Base-by-base conservation (phyloP, 257 asterid genomes). In the Solanum chiquidenum region DNA sequence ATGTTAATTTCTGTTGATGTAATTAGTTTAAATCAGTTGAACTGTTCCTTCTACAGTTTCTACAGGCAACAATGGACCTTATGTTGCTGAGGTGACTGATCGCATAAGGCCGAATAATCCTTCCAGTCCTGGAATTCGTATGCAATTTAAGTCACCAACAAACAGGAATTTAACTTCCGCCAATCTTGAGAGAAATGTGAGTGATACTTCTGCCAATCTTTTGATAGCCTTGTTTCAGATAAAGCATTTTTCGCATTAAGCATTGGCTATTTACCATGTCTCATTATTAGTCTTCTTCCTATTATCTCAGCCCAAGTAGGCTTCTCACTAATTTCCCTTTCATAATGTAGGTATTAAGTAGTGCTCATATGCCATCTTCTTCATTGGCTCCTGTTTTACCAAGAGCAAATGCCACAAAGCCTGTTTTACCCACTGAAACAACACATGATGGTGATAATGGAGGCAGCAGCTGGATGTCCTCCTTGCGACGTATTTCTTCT, bases 381-480 rank as follows among this genome's bases (percentile, higher is more conserved):
- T 96, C 98, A 35, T 91, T 91, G 87, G 90, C 98, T 88, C 92
- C 95, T 75, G 92, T 88, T 25, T 88, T 88, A 80, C 93, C 96
- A 58, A 95, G 91, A 88, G 97, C 92, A 90, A 92, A 88, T 87
- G 87, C 89, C 87, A 90, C 98, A 27, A 93, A 93, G 87, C 95
- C 94, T 86, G 86, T 88, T 20, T 52, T 88, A 87, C 92, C 99
- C n/a, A 77, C 91, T 62, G 98, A 95, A 88, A 94, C 84, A 31
- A 49, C 95, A 86, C 94, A 93, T 88, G 92, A 93, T 86, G 93
- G 89, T 87, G 93, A 64, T 83, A 86, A 91, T 68, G 98, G 94
- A 87, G 92, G 99, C 79, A 94, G 96, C 92, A 92, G 98, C 92
- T 97, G 99, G 98, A 94, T 95, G 85, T 94, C 98, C 85, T 93